A percentile compares a stretch with the other conserved stretches of the same genome.
Evolutionary conservation across 768 basidiomycete species (phyloP).

Genomic region (Suillus alpinus): DNA sequence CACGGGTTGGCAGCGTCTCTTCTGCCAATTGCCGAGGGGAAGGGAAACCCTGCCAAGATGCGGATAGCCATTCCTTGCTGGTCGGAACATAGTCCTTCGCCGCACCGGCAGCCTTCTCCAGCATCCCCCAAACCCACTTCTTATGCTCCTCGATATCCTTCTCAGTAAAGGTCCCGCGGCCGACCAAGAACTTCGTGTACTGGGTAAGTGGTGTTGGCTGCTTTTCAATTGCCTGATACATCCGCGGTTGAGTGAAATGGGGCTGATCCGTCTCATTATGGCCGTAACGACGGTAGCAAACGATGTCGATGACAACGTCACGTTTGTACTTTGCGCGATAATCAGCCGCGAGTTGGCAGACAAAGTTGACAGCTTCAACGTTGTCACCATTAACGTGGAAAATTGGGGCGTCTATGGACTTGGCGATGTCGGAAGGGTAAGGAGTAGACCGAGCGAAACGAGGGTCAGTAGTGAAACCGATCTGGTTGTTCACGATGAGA

Average conservation of each 20-base stretch:
- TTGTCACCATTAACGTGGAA: slow-evolving; percentile 99
- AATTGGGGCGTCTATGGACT: slow-evolving; percentile 96
- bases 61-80: slow-evolving; percentile 95
- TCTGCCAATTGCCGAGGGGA: slow-evolving; percentile 95
- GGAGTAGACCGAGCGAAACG: slow-evolving; percentile 97
- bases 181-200: slow-evolving; percentile 88
- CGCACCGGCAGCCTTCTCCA: slow-evolving; percentile 92
- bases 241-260: slow-evolving; percentile 95
- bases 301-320: slow-evolving; percentile 97
- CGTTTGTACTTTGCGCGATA: slow-evolving; percentile 98
- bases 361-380: slow-evolving; percentile 96
- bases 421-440: slow-evolving; percentile 97
- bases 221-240: slow-evolving; percentile 96
- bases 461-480: slow-evolving; percentile 98
- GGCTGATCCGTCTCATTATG: slow-evolving; percentile 99
- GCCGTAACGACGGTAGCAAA: slow-evolving; percentile 98
- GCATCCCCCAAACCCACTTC: slow-evolving; percentile 99
- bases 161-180: slow-evolving; percentile 91
- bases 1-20: slow-evolving; percentile 83
- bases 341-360: slow-evolving; percentile 96
- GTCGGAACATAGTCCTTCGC: slow-evolving; percentile 96
- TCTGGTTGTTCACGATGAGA: slow-evolving; percentile 98
- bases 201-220: slow-evolving; percentile 90
- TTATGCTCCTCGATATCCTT: slow-evolving; percentile 98
- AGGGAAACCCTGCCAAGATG: slow-evolving; percentile 98